These are phyloP conservation scores for Brassica juncea DNA, from an alignment of 345 rosid genomes.

Conservation along the genomic window DNA sequence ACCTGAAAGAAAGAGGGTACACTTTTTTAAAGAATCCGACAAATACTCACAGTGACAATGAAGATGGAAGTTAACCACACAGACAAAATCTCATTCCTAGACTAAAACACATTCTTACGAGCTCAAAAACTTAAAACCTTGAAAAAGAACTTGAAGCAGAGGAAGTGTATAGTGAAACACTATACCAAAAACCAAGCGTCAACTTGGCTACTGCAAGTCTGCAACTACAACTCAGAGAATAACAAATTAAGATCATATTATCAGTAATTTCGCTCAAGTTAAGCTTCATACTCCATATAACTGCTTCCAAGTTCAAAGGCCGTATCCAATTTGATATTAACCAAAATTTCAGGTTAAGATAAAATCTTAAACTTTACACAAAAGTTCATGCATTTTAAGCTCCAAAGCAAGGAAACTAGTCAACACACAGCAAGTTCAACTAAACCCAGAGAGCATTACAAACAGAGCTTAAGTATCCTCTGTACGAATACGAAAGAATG, in stretches of 20 bases:
- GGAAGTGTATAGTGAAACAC: slow-evolving; percentile 1
- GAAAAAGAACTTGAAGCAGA: not conserved
- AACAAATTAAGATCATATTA: not conserved
- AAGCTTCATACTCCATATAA: not conserved
- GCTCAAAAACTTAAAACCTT: not conserved
- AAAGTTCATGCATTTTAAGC: not conserved
- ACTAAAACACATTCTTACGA: not conserved
- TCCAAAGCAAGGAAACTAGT: not conserved
- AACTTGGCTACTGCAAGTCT: not conserved
- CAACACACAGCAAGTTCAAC: not conserved
- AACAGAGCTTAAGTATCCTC: too few species aligned
- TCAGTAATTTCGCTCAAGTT: not conserved
- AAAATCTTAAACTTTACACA: slow-evolving; percentile 9
- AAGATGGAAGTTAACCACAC: not conserved
- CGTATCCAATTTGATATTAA: not conserved
- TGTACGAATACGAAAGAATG: too few species aligned
- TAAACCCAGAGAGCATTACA: not conserved
- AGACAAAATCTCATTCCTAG: not conserved
- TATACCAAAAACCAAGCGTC: not conserved
- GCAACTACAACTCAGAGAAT: slow-evolving; percentile 7
- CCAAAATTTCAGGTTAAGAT: slow-evolving; percentile 2
- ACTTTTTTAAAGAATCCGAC: too few species aligned
- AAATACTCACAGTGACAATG: too few species aligned
- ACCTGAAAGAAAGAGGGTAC: slow-evolving; percentile 49
- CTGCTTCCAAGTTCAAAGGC: not conserved